phyloP scores from a whole-genome alignment of 2,329 filamentous ascomycete genomes.

The Epichloe scottii region DNA sequence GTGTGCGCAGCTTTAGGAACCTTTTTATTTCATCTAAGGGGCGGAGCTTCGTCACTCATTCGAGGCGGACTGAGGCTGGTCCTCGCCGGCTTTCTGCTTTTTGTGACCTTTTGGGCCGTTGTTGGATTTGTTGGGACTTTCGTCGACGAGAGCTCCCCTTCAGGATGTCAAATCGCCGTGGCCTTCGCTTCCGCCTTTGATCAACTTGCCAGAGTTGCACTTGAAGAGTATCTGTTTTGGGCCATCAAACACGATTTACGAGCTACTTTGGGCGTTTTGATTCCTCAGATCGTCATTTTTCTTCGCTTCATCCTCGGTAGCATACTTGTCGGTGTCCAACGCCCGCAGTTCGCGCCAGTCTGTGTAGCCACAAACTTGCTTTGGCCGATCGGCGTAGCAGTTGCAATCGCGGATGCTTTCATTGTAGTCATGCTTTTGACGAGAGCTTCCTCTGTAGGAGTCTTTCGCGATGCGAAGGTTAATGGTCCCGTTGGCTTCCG shows the following conservation, averaged over 20 bases:
- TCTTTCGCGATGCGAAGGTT: slow-evolving; percentile 20
- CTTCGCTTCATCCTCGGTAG: slow-evolving; percentile 39
- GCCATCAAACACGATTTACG: slow-evolving; percentile 28
- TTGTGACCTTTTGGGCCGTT: slow-evolving; percentile 41
- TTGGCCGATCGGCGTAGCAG: slow-evolving; percentile 30
- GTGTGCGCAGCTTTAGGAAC: slow-evolving; percentile 37
- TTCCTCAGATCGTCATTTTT: slow-evolving; percentile 34
- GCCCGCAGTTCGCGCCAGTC: slow-evolving; percentile 36
- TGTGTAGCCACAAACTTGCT: slow-evolving; percentile 37
- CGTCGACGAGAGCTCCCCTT: slow-evolving; percentile 28
- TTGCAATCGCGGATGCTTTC: slow-evolving; percentile 32
- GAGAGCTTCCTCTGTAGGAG: slow-evolving; percentile 26
- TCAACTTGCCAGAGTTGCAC: slow-evolving; percentile 39
- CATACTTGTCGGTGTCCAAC: slow-evolving; percentile 41
- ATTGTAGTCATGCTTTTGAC: slow-evolving; percentile 30
- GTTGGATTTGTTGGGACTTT: slow-evolving; percentile 37
- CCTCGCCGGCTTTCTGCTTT: slow-evolving; percentile 42
- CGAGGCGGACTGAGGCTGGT: slow-evolving; percentile 51
- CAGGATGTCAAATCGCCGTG: slow-evolving; percentile 38
- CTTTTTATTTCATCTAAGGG: slow-evolving; percentile 33
- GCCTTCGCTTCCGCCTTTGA: slow-evolving; percentile 43
- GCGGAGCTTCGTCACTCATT: slow-evolving; percentile 35
- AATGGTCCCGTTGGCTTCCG: slow-evolving; percentile 15
- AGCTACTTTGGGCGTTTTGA: slow-evolving; percentile 23
- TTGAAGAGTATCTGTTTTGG: slow-evolving; percentile 44